Base-by-base conservation (phyloP, 306 rosid species). In the Parietaria judaica region DNA sequence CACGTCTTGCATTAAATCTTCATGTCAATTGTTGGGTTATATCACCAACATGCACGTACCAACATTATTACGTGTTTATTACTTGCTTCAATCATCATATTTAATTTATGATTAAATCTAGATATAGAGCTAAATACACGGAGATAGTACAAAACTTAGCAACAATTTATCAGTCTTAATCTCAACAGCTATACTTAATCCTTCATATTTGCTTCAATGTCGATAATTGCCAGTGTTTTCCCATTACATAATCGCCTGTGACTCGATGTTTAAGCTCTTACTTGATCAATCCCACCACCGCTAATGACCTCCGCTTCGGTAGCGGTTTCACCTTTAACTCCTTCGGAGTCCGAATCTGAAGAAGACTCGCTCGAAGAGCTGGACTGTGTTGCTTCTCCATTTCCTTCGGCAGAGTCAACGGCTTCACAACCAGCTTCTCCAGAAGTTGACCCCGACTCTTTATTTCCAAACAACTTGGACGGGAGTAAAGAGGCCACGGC, bases 401-500 rank as follows among this genome's bases (percentile, higher is more conserved):
- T 77, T 64, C 14, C 79, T 8, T 47, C 14, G 38, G 59, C 45
- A 59, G 67, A 74, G 38, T 62, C 76, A 34, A 34, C 47, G 3
- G 56, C 70, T 60, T 76, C 64, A 51, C 68, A 78, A 55, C 79
- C 59, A 50, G 65, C 70, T 43, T 63, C 72, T 3, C 62, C 62
- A 65, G 81, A 63, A 50, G 57, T 80, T 7, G 73, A 43, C 56
- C 73, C 78, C 1, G 70, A 41, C 50, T 66, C 87, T 84, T 86
- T 92, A 55, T 70, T 78, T 17, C 90, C 92, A 60, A 84, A 88
- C 81, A 86, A 65, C 80, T 81, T 88, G 15, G 99, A 86, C 0
- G 96, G 86, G 69, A 86, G 84, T 51, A 92, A 65, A 58, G 95
- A 86, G 58, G 94, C 71, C 7, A 87, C 84, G 3, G 94, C 96